Base-by-base conservation (phyloP, 2,329 filamentous ascomycete genomes). In the Claviceps fusiformis region DNA sequence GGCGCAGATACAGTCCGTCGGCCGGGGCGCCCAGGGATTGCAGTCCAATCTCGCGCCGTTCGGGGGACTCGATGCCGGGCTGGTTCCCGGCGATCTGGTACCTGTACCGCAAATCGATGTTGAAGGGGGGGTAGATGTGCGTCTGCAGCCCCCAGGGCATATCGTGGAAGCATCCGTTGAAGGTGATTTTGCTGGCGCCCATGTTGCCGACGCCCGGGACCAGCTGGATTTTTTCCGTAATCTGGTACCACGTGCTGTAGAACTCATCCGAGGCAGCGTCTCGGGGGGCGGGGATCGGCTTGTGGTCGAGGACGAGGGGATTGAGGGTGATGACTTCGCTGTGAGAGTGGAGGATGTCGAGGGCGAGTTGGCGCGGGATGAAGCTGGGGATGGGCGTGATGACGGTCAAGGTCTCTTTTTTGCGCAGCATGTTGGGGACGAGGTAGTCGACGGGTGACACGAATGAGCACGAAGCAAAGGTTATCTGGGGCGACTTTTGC, bases 191-290 rank as follows among this genome's bases (percentile, higher is more conserved):
- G 64, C 81, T 78, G 3, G 80, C 80, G 29, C 82, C 82, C 57
- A 84, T 74, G 68, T 74, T 81, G 60, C 83, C 83, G 55, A 86
- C 70, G 39, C 84, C 84, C 0, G 84, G 83, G 6, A 86, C 70
- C 61, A 82, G 80, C 65, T 86, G 83, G 57, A 87, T 83, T 62
- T 82, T 78, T 73, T 87, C 78, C 56, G 72, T 78, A 63, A 87
- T 86, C 68, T 87, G 82, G 67, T 87, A 87, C 84, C 84, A 87
- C 35, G 83, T 85, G 59, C 81, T 81, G 69, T 85, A 87, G 70
- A 77, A 87, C 68, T 87, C 84, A 68, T 87, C 84, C 60, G 81
- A 72, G 55, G 81, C 77, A 59, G 83, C 83, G 69, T 84, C 75
- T 69, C 82, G 82, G 33, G 84, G 84, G 1, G 84, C 82, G 54